Percentiles rank a stretch among this genome's conserved stretches.
Conservation (phyloP, 768 basidiomycete genomes). For the Piloderma croceum region DNA sequence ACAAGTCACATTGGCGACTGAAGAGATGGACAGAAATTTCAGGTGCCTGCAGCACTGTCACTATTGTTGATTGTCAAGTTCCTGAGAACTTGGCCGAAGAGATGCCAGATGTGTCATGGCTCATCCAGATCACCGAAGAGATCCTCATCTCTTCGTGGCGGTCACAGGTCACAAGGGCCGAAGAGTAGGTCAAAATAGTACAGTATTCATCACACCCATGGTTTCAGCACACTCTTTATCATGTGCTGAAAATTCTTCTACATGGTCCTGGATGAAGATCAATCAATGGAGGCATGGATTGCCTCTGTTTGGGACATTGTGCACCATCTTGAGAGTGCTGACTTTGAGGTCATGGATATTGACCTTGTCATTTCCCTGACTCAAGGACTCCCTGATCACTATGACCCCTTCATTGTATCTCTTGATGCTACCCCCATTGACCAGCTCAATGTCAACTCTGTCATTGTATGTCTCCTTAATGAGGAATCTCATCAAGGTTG, state of each 20-base stretch:
- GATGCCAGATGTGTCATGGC: too few relatives aligned
- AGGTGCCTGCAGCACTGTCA: too few relatives aligned
- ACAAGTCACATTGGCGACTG: too few relatives aligned
- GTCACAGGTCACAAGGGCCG: too few relatives aligned
- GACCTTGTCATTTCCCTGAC: conserved; percentile 26
- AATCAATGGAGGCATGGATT: conserved; percentile 23
- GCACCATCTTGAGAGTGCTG: conserved; percentile 14
- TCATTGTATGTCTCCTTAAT: conserved; percentile 13
- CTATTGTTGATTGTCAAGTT: too few relatives aligned
- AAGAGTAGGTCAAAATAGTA: too few relatives aligned
- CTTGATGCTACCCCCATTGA: conserved; percentile 9
- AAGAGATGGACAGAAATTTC: too few relatives aligned
- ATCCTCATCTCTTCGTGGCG: too few relatives aligned
- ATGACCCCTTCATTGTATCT: conserved; percentile 12
- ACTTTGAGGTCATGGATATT: conserved; percentile 17
- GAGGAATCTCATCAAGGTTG: conserved; percentile 14
- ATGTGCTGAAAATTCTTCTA: conserved; percentile 16
- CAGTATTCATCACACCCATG: conserved; percentile 25
- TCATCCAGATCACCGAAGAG: too few relatives aligned
- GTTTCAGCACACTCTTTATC: conserved; percentile 20
- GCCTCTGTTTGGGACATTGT: conserved; percentile 14
- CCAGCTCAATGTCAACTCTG: conserved; percentile 14
- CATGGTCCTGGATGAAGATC: conserved; percentile 13
- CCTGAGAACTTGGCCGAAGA: too few relatives aligned
- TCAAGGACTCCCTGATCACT: conserved; percentile 8